Percentiles rank a stretch among this genome's conserved stretches.
Evolutionary conservation across 208 protist species (phyloP).

Genomic region (Chromosphaera perkinsii): DNA sequence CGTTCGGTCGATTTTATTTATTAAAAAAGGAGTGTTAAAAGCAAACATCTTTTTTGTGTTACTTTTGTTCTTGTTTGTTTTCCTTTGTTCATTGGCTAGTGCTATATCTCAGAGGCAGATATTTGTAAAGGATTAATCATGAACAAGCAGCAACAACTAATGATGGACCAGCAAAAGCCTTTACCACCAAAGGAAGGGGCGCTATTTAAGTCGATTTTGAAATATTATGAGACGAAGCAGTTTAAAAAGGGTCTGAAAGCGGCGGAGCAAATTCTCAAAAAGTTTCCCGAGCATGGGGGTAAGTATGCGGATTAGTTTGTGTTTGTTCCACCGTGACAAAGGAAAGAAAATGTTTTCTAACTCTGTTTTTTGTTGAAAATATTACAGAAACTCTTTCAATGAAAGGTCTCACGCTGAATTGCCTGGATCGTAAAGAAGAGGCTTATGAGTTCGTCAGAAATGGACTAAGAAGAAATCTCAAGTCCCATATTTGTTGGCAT

Average conservation of each 20-base stretch:
- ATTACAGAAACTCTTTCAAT: conserved; percentile 53
- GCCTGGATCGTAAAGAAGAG: conserved; percentile 47
- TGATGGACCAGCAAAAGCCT: not conserved
- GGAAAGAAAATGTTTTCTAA: no score
- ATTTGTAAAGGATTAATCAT: no score
- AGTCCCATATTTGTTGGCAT: conserved; percentile 81
- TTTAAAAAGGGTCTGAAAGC: conserved; percentile 63
- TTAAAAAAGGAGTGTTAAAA: no score
- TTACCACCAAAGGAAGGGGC: conserved; percentile 21
- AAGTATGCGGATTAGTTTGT: no score
- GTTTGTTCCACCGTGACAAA: no score
- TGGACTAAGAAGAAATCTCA: conserved; percentile 54
- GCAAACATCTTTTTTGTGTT: no score
- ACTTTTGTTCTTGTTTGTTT: no score
- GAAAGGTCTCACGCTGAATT: conserved; percentile 55
- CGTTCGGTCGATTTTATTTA: no score
- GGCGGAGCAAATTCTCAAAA: conserved; percentile 51
- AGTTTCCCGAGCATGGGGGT: conserved; percentile 52
- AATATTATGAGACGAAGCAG: conserved; percentile 61
- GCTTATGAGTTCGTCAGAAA: conserved; percentile 47
- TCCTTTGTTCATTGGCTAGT: no score
- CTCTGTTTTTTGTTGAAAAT: not conserved
- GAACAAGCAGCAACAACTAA: no score
- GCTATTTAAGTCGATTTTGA: conserved; percentile 26
- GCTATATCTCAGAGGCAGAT: no score